Conservation (phyloP, 495 filamentous ascomycete genomes). For the Xylaria grammica region DNA sequence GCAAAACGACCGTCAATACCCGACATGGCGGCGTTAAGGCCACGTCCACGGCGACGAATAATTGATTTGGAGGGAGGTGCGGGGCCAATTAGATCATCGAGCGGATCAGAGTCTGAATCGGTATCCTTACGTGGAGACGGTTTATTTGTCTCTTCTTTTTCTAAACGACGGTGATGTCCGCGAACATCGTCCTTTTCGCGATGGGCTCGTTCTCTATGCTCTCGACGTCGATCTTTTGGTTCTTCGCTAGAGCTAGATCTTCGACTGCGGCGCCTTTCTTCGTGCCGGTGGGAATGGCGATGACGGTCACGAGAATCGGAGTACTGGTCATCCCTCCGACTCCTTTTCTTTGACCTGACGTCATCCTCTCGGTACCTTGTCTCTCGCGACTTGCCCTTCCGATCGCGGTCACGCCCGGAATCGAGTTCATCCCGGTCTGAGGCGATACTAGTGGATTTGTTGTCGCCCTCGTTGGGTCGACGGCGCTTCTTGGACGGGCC, state of each 20-base stretch:
- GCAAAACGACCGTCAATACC: slow-evolving; percentile 84
- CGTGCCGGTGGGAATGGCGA: slow-evolving; percentile 26
- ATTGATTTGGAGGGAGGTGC: slow-evolving; percentile 60
- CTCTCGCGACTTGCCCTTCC: slow-evolving; percentile 7
- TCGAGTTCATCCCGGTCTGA: slow-evolving; percentile 10
- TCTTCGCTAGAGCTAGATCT: slow-evolving; percentile 8
- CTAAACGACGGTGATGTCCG: slow-evolving; percentile 17
- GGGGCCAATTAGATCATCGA: slow-evolving; percentile 83
- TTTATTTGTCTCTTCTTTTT: slow-evolving; percentile 18
- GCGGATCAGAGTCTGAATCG: slow-evolving; percentile 70
- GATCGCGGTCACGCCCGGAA: slow-evolving; percentile 15
- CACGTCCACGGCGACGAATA: slow-evolving; percentile 76
- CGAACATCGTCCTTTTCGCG: slow-evolving; percentile 34
- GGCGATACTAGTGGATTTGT: slow-evolving; percentile 20
- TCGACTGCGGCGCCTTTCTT: slow-evolving; percentile 1
- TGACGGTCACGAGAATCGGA: slow-evolving; percentile 39
- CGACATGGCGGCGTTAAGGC: slow-evolving; percentile 58
- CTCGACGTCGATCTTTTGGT: slow-evolving; percentile 29
- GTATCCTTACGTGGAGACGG: slow-evolving; percentile 25
- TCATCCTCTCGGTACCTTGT: slow-evolving; percentile 16
- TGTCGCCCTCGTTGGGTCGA: slow-evolving; percentile 29
- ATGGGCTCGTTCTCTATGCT: slow-evolving; percentile 37
- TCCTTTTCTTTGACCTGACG: slow-evolving; percentile 14
- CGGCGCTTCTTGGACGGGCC: slow-evolving; percentile 46
- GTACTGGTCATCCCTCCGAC: slow-evolving; percentile 21